Evolutionary conservation across 2,329 filamentous ascomycete species (phyloP), one percentile per base, ranked within the genome.

Genomic region (Pyricularia sp.): DNA sequence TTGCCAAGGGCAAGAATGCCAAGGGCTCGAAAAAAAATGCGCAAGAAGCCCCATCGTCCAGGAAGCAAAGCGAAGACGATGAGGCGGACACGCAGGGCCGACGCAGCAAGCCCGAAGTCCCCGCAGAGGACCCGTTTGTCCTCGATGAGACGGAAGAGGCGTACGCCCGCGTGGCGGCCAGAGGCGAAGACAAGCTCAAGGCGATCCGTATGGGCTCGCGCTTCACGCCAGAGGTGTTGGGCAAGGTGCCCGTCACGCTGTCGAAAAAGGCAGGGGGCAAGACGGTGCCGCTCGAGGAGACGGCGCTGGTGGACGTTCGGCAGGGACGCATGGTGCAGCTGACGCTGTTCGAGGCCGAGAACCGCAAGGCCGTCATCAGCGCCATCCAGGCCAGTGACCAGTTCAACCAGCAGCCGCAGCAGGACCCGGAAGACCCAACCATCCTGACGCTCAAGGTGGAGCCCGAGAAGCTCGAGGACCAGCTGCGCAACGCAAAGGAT

Each of bases 371-470:
- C 26, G 70, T 74, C 33, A 55, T 71, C n/a, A 70, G 71, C 64
- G 73, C 73, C 12, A 70, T 74, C 25, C 71, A 73, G 71, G 33
- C 69, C 14, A 67, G 64, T 65, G 42, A 70, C 63, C 68, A 71
- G 20, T 74, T 74, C 71, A 72, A 72, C 63, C 73, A 74, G 72
- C 73, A 74, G 73, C 73, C 85, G 65, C 86, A 88, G 81, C 79
- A 79, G 25, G 81, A 81, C 75, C 79, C 83, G 64, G 85, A 88
- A 75, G 87, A 87, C 77, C 84, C 86, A 76, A 82, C 88, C 26
- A 85, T 88, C 79, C 81, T 88, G 69, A 73, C 84, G 31, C 79
- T 88, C 70, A 81, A 81, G 73, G 77, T 87, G 68, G 85, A 87
- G 80, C 77, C 80, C 33, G 84, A 85, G 78, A 77, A 77, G 71